Evolutionary conservation across 495 filamentous ascomycete species (phyloP).

Genomic region (Penicillium paradoxum): DNA sequence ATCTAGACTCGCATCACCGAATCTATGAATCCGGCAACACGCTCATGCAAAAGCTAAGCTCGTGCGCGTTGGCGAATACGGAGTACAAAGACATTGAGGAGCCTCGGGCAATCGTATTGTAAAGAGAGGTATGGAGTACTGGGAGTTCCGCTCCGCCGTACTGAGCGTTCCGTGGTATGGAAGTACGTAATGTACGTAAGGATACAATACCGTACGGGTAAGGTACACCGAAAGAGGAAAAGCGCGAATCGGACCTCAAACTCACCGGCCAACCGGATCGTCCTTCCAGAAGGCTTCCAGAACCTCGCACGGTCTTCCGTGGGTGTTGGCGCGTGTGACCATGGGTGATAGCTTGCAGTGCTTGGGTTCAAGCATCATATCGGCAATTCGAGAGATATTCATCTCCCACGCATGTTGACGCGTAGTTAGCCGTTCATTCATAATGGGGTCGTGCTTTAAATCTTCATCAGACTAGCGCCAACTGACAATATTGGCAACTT

Average conservation of each 20-base stretch:
- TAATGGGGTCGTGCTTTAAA: background rate
- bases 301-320: slow-evolving; percentile 7
- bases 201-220: background rate
- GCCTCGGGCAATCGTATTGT: background rate
- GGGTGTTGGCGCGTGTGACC: slow-evolving; percentile 2
- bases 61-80: no score
- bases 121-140: background rate
- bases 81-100: background rate
- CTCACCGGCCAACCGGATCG: slow-evolving; percentile 18
- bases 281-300: slow-evolving; percentile 28
- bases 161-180: background rate
- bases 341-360: slow-evolving; percentile 1
- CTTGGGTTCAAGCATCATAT: background rate
- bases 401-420: no score
- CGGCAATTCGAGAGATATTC: background rate
- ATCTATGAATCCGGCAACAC: no score
- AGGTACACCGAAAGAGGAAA: slow-evolving; percentile 3
- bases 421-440: no score
- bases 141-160: background rate
- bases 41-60: no score
- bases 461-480: background rate
- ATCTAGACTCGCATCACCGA: background rate
- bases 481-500: background rate
- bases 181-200: background rate
- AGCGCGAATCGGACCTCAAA: slow-evolving; percentile 3